Evolutionary conservation across 345 rosid species (phyloP), one percentile per base, ranked within the genome.

Genomic region (Aquilaria sinensis): DNA sequence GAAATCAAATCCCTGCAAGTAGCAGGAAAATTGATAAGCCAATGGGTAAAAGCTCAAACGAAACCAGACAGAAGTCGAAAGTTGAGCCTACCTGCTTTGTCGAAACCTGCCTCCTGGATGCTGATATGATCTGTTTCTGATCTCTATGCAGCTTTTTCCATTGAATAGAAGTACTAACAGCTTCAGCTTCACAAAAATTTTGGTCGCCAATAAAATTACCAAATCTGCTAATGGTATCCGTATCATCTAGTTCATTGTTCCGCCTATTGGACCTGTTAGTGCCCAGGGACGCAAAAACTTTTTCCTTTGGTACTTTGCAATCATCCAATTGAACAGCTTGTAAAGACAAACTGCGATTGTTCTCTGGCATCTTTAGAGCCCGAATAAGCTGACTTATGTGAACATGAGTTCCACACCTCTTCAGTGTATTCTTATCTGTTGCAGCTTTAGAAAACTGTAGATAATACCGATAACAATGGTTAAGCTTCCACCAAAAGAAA

Each of bases 401-500:
- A 56, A 84, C 77, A 76, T 92, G 98, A 74, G 80, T 56, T 3
- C 82, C 74, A 59, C 92, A 81, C 66, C 70, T 80, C 77, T 79
- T 89, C 81, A 77, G 58, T 57, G 81, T 65, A 60, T 67, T 72
- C 65, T 67, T 74, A 47, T 53, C 70, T 58, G 32, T 47, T 34
- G 56, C 49, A 56, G 31, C 73, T 63, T 71, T 70, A 2, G 43
- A 67, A 58, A 72, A 74, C 90, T 80, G 71, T 47, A 63, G 11
- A 33, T 57, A 57, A 58, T 47, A 66, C 15, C 60, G 43, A 29
- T 65, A 56, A 62, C 53, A 60, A 60, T 7, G 43, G 43, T 37
- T 37, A 37, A 37, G 5, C 43, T 23, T 23, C 23, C 23, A 23
- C 23, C 23, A 23, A 23, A 23, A 23, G 23, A 23, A 23, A 67